Percentiles rank a stretch among this genome's conserved stretches.
These are phyloP conservation scores for Crepidotus sp. DNA, from an alignment of 1,284 basidiomycete species.

Conservation along the genomic window DNA sequence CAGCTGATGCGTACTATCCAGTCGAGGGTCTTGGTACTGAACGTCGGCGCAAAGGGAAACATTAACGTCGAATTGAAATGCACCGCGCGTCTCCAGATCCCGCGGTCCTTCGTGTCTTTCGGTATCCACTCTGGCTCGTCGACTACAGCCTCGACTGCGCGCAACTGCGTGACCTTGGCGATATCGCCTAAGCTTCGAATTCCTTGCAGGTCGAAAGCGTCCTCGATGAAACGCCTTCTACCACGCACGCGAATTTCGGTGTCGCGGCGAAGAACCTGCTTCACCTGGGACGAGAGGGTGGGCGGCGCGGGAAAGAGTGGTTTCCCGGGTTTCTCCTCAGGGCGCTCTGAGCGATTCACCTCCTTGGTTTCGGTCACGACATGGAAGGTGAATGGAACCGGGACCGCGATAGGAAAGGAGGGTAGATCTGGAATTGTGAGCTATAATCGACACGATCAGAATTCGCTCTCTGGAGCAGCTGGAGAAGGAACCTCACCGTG, in stretches of 20 bases:
- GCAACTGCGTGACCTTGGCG: not conserved
- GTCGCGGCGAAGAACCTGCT: slow-evolving; percentile 1
- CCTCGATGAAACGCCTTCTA: not conserved
- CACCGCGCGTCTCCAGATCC: slow-evolving; percentile 11
- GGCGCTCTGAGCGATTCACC: not conserved
- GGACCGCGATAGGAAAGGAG: slow-evolving; percentile 3
- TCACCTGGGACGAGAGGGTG: not conserved
- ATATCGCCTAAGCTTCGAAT: not conserved
- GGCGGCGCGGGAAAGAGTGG: slow-evolving; percentile 11
- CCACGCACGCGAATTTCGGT: not conserved
- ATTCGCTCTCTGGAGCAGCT: not conserved
- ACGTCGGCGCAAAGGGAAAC: slow-evolving; percentile 12
- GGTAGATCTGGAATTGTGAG: slow-evolving; percentile 4
- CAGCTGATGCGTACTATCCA: slow-evolving; percentile 10
- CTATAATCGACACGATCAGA: not conserved
- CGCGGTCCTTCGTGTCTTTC: not conserved
- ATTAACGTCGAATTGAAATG: slow-evolving; percentile 8
- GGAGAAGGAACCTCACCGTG: not conserved
- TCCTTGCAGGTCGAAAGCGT: slow-evolving; percentile 7
- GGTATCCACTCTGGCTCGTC: slow-evolving; percentile 15
- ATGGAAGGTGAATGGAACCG: slow-evolving; percentile 7
- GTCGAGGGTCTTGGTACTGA: slow-evolving; percentile 6
- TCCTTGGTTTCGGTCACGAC: slow-evolving; percentile 12
- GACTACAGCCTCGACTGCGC: not conserved
- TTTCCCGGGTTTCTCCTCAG: slow-evolving; percentile 13